Base-by-base conservation (phyloP, 192 early-diverging fungal species). In the Mortierella alpina region DNA sequence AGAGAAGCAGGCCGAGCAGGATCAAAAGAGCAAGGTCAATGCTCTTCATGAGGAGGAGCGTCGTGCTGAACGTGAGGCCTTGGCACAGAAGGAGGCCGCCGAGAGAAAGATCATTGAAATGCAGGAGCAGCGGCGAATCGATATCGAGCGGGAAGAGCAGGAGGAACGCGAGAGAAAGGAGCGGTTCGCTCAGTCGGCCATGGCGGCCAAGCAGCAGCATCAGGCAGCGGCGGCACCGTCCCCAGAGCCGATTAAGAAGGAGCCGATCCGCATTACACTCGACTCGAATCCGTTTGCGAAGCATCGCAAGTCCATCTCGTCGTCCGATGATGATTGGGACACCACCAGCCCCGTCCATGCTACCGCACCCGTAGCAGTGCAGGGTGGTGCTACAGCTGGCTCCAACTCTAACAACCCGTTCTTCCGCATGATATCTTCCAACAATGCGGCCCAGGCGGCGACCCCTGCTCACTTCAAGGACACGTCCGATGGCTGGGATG, bases 161-260 rank as follows among this genome's bases (percentile, higher is more conserved):
- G 73, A 84, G 22, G 79, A 84, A 13, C 63, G 54, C 8, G 76
- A 82, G 20, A 53, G 74, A 49, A 75, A 82, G 39, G 83, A 84
- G 45, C 67, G 75, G 7, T 77, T 79, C 49, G 75, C 75, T 8
- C 72, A 63, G 42, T 78, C 67, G 5, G 60, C 68, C 14, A 49
- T 69, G 20, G 56, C 75, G 3, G 75, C 75, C 22, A 78, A 64
- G 67, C 67, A 78, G 50, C 67, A 78, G 46, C 73, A 75, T 31
- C 59, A 59, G 13, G 56, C 57, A 23, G 3, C 54, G 14, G 14
- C 59, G 39, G 0, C 56, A 4, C 48, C 56, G 6, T 23, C 53
- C 23, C 18, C 60, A 22, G 56, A 48, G 42, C 23, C 60, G 2
- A 10, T 22, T 18, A 78, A 69, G n/a, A 78, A 51, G n/a, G 59